Percentiles rank a stretch among this genome's conserved stretches.
phyloP scores from a whole-genome alignment of 495 filamentous ascomycete genomes.

The Trichoderma erinaceum region DNA sequence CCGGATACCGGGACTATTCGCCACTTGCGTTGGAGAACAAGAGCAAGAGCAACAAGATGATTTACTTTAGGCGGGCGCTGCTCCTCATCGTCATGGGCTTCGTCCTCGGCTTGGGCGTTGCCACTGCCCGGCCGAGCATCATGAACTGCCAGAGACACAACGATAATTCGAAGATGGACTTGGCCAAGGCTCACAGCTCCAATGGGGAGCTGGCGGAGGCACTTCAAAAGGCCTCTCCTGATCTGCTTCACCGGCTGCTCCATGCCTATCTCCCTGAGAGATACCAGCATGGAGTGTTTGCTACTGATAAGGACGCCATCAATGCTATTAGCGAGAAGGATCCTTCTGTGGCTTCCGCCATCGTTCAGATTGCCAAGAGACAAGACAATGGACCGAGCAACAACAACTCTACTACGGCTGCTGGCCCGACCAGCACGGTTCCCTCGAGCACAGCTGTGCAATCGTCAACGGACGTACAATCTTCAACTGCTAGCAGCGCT shows the following conservation, averaged over 20 bases:
- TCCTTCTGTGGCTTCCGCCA: constrained; percentile 29
- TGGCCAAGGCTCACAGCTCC: constrained; percentile 10
- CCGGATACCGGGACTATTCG: neutral
- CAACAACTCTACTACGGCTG: constrained; percentile 12
- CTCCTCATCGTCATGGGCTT: constrained; percentile 27
- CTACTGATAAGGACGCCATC: constrained; percentile 30
- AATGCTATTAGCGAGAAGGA: constrained; percentile 29
- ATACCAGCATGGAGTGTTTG: constrained; percentile 33
- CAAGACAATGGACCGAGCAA: constrained; percentile 24
- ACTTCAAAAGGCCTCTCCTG: constrained; percentile 10
- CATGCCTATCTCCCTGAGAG: constrained; percentile 34
- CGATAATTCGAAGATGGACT: constrained; percentile 3
- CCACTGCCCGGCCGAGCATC: neutral
- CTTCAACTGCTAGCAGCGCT: constrained; percentile 19
- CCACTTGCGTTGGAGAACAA: constrained; percentile 10
- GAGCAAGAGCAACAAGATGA: constrained; percentile 23
- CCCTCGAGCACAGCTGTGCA: neutral
- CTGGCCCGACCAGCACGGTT: constrained; percentile 11
- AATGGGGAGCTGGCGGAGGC: constrained; percentile 32
- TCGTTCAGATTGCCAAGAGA: constrained; percentile 36
- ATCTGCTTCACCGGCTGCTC: constrained; percentile 30
- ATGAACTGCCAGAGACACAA: neutral
- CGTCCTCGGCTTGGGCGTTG: constrained; percentile 29
- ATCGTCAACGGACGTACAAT: constrained; percentile 17
- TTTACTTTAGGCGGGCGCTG: constrained; percentile 24